Evolutionary conservation across 2,329 filamentous ascomycete species (phyloP), one percentile per base, ranked within the genome.

Genomic region (Akanthomyces dipterigenus): DNA sequence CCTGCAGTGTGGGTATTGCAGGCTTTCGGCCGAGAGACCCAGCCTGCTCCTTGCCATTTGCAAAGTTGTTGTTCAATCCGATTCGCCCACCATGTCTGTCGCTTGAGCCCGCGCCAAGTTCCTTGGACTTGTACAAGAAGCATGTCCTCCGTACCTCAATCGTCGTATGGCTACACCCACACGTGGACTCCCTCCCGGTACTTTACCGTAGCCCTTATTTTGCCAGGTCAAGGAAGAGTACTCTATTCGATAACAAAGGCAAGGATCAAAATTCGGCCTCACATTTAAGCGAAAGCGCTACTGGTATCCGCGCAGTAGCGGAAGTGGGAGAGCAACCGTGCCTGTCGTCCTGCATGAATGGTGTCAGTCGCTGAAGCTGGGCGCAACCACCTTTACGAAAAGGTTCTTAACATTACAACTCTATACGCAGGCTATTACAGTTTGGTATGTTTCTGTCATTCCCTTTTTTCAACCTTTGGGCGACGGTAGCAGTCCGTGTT

Each of bases 1-100:
- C 43, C 34, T 59, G 34, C 34, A 58, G 9, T 49, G 51, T 55
- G 51, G 54, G 14, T 55, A 55, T 43, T 31, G 24, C 53, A 55
- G 31, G 38, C 34, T 42, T 22, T 58, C 55, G 55, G 55, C 55
- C 55, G 55, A 58, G 36, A 42, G 3, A 11, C 43, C 5, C n/a
- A 31, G 26, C 11, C 18, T 45, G 16, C 9, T 53, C 12, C 11
- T 22, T 24, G 22, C 43, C n/a, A 46, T 24, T 45, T 50, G 2
- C 9, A 50, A 11, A 50, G 26, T 24, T 20, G 14, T 24, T 31
- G 24, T 24, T 49, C 5, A 24, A 7, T 46, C 16, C 20, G 12
- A 20, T 22, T n/a, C n/a, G n/a, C n/a, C n/a, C 6, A 8, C 12
- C 24, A 6, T 46, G 20, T 46, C 43, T 46, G 22, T 24, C 20